phyloP scores from a whole-genome alignment of 805 yeast species.

The Limtongia smithiae region DNA sequence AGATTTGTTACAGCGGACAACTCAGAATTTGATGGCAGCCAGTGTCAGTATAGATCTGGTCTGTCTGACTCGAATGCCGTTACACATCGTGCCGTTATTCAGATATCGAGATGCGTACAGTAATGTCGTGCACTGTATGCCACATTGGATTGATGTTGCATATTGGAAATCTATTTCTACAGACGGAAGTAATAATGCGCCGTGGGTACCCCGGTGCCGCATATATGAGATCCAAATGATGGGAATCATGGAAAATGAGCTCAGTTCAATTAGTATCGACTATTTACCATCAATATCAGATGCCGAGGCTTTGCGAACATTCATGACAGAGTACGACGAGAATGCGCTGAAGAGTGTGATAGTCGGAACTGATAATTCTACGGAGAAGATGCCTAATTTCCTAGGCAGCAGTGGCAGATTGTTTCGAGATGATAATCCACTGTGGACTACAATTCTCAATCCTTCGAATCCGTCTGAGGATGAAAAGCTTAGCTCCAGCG shows the following conservation, averaged over 20 bases:
- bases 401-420: too few species aligned
- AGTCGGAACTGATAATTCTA: background rate
- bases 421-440: conserved; percentile 33
- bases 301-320: conserved; percentile 47
- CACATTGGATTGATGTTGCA: conserved; percentile 93
- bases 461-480: conserved; percentile 68
- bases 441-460: conserved; percentile 66
- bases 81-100: conserved; percentile 87
- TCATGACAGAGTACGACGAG: conserved; percentile 67
- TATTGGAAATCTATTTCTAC: conserved; percentile 63
- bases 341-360: conserved; percentile 2
- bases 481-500: conserved; percentile 52
- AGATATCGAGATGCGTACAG: conserved; percentile 45
- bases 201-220: conserved; percentile 90
- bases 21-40: conserved; percentile 66
- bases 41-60: conserved; percentile 87
- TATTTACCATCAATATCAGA: conserved; percentile 43
- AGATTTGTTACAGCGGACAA: conserved; percentile 67
- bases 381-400: conserved; percentile 14
- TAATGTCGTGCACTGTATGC: conserved; percentile 60
- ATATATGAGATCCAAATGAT: conserved; percentile 96
- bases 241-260: conserved; percentile 93
- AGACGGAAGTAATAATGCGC: conserved; percentile 36
- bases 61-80: conserved; percentile 84
- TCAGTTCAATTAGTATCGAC: conserved; percentile 63